Percentiles rank a stretch among this genome's conserved stretches.
Evolutionary conservation across 129 eudicot genomes (phyloP).

Genomic region (Pittosporum tobira): DNA sequence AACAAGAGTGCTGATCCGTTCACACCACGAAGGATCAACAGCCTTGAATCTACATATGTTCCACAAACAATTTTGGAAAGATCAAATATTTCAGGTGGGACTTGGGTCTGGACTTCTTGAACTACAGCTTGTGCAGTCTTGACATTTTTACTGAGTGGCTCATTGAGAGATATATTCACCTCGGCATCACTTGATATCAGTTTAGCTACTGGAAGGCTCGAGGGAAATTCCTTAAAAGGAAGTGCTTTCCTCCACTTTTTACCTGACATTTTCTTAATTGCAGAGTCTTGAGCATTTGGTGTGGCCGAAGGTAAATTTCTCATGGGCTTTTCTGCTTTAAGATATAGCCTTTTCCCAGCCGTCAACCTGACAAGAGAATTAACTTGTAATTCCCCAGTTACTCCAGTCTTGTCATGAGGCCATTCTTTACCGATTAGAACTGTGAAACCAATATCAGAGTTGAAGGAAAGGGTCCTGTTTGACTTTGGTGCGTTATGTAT

Average conservation of each 20-base stretch:
- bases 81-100: slow-evolving; percentile 92
- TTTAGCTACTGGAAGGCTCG: slow-evolving; percentile 76
- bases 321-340: slow-evolving; percentile 34
- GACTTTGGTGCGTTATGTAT: slow-evolving; percentile 39
- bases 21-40: slow-evolving; percentile 70
- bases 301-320: slow-evolving; percentile 16
- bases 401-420: slow-evolving; percentile 81
- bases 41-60: slow-evolving; percentile 76
- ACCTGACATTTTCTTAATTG: slow-evolving; percentile 42
- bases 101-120: slow-evolving; percentile 58
- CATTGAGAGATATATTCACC: slow-evolving; percentile 35
- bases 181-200: slow-evolving; percentile 52
- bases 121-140: slow-evolving; percentile 42
- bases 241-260: slow-evolving; percentile 70
- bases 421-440: slow-evolving; percentile 56
- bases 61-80: slow-evolving; percentile 80
- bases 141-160: slow-evolving; percentile 43
- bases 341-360: slow-evolving; percentile 69
- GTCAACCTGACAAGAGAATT: slow-evolving; percentile 46
- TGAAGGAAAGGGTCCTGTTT: slow-evolving; percentile 34
- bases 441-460: slow-evolving; percentile 45
- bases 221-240: slow-evolving; percentile 50
- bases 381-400: slow-evolving; percentile 46
- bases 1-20: slow-evolving; percentile 81
- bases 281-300: slow-evolving; percentile 35